A percentile compares a stretch with the other conserved stretches of the same genome.
phyloP scores from a whole-genome alignment of 2,329 filamentous ascomycete genomes.

The Neofusicoccum umdonicola region DNA sequence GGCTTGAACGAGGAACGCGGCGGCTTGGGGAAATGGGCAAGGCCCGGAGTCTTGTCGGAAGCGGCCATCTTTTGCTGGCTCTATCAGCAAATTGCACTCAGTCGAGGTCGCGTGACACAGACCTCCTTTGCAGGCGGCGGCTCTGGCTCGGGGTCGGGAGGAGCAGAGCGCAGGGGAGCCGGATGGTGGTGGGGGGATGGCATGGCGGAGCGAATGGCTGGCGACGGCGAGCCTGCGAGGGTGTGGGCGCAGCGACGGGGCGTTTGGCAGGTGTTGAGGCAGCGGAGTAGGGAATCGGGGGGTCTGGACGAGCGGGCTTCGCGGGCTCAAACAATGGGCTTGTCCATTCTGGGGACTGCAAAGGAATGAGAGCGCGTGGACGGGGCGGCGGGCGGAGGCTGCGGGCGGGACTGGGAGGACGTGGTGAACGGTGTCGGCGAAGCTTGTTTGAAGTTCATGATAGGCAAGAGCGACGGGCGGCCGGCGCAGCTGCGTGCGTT shows the following conservation, averaged over 20 bases:
- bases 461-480: neutral
- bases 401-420: neutral
- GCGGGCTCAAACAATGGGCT: constrained; percentile 12
- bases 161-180: neutral
- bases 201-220: neutral
- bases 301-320: neutral
- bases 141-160: neutral
- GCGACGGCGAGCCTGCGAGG: neutral
- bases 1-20: constrained; percentile 11
- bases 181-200: neutral
- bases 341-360: neutral
- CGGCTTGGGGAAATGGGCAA: neutral
- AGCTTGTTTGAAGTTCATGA: neutral
- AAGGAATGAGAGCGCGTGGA: constrained; percentile 6
- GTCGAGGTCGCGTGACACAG: neutral
- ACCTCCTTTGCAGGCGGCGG: neutral
- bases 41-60: neutral
- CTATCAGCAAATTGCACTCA: constrained; percentile 5
- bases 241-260: neutral
- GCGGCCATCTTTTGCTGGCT: neutral
- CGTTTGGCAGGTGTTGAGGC: neutral
- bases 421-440: neutral
- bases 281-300: neutral
- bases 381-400: neutral
- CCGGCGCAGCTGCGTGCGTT: constrained; percentile 1